Conservation (phyloP, 768 basidiomycete species). For the Astraeus odoratus region DNA sequence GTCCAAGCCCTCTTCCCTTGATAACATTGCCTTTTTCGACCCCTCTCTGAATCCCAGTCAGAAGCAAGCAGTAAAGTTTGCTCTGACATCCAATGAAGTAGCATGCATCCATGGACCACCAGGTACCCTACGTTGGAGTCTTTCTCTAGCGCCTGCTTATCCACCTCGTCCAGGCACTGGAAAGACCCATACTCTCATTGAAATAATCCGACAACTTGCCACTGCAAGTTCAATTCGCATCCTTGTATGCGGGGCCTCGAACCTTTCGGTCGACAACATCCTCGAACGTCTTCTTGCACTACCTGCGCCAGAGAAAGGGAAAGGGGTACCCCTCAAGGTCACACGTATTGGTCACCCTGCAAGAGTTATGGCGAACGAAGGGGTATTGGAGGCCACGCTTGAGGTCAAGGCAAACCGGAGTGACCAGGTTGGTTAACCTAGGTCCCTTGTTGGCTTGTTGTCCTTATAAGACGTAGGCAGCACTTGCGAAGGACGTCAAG, state of each 20-base stretch:
- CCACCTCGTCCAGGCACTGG: conserved; percentile 56
- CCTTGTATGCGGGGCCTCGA: conserved; percentile 89
- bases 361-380: conserved; percentile 70
- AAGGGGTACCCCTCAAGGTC: conserved; percentile 41
- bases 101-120: conserved; percentile 98
- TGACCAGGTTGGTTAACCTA: conserved; percentile 45
- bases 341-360: conserved; percentile 97
- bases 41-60: conserved; percentile 76
- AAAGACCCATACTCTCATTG: conserved; percentile 93
- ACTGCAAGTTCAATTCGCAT: conserved; percentile 51
- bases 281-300: conserved; percentile 74
- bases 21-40: conserved; percentile 63
- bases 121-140: conserved; percentile 36
- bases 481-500: conserved; percentile 84
- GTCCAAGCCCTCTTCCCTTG: conserved; percentile 31
- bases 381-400: conserved; percentile 58
- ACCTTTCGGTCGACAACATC: conserved; percentile 94
- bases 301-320: conserved; percentile 42
- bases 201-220: conserved; percentile 82
- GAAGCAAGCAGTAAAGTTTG: conserved; percentile 74
- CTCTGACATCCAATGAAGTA: conserved; percentile 72
- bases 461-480: conserved; percentile 65
- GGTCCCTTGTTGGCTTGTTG: too few relatives aligned
- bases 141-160: background rate
- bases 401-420: conserved; percentile 68